Percentiles rank a stretch among this genome's conserved stretches.
Evolutionary conservation across 2,329 filamentous ascomycete genomes (phyloP).

Genomic region (Exophiala spinifera): DNA sequence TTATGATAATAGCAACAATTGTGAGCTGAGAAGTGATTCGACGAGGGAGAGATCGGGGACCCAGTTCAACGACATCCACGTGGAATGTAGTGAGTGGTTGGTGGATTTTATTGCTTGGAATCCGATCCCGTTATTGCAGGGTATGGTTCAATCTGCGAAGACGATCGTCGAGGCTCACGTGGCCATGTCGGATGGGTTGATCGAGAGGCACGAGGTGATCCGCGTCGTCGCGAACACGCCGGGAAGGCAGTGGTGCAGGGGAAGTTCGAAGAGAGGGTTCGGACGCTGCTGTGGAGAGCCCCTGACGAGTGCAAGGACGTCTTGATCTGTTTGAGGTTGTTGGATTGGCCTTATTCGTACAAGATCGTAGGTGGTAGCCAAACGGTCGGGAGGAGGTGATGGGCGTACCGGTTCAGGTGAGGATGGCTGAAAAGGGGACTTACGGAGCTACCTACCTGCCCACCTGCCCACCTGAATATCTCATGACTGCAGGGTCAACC

Average conservation of each 20-base stretch:
- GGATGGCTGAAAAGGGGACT: too few relatives aligned
- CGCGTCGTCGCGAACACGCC: neutral
- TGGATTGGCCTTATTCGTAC: neutral
- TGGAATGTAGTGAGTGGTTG: conserved; percentile 2
- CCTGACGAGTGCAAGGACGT: conserved; percentile 7
- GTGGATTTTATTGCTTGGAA: neutral
- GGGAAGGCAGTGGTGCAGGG: neutral
- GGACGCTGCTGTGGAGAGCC: conserved; percentile 1
- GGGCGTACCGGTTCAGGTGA: too few relatives aligned
- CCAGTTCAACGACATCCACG: too few relatives aligned
- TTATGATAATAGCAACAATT: too few relatives aligned
- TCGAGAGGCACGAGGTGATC: neutral
- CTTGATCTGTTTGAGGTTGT: neutral
- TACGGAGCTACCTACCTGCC: too few relatives aligned
- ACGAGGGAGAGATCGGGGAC: too few relatives aligned
- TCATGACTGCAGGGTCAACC: too few relatives aligned
- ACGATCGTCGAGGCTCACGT: conserved; percentile 2
- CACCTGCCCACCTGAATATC: too few relatives aligned
- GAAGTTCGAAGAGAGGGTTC: neutral
- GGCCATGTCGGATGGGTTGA: neutral
- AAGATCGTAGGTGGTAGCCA: neutral
- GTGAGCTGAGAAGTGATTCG: too few relatives aligned
- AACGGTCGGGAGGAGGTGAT: neutral
- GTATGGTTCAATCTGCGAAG: neutral
- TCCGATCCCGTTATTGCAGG: neutral